Evolutionary conservation across 2,329 filamentous ascomycete species (phyloP), one percentile per base, ranked within the genome.

Genomic region (Ophioceras dolichostomum): DNA sequence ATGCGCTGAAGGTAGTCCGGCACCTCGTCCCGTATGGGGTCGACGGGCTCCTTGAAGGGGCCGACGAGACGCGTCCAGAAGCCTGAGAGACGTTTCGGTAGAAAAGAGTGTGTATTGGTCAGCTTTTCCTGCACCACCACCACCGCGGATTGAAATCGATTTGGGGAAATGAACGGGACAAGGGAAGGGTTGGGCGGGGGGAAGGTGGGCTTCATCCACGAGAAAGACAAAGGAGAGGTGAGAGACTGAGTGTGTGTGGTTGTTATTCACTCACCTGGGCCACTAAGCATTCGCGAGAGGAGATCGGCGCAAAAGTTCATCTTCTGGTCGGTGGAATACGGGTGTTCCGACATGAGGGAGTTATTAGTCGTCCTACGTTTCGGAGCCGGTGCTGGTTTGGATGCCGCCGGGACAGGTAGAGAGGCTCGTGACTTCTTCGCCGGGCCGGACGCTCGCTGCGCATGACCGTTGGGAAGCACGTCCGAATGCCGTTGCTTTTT

Each of bases 31-130:
- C 56, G 26, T 13, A 41, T 49, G 1, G 74, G 73, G 40, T 74
- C 65, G 6, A 79, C 74, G 0, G 74, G 67, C 18, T 77, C 66
- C 32, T 66, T 67, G 53, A 79, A 79, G 0, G 73, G 71, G 0
- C 72, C 72, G 3, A 79, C 73, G 1, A 78, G 62, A n/a, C 74
- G 69, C 0, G 75, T 79, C 75, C 75, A 79, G 51, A 75, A 79
- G 6, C 75, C 73, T 76, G 37, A n/a, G n/a, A n/a, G n/a, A n/a
- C n/a, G n/a, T n/a, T n/a, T n/a, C n/a, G n/a, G n/a, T n/a, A n/a
- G n/a, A n/a, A n/a, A n/a, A n/a, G n/a, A 13, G 5, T 30, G 28
- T 27, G 10, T 34, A 34, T 31, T 4, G 3, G 7, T 32, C 29
- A 32, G 29, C 14, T 3, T n/a, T n/a, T n/a, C n/a, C 17, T 12